Evolutionary conservation across 2,329 filamentous ascomycete species (phyloP), one percentile per base, ranked within the genome.

Genomic region (Sporothrix phasma): DNA sequence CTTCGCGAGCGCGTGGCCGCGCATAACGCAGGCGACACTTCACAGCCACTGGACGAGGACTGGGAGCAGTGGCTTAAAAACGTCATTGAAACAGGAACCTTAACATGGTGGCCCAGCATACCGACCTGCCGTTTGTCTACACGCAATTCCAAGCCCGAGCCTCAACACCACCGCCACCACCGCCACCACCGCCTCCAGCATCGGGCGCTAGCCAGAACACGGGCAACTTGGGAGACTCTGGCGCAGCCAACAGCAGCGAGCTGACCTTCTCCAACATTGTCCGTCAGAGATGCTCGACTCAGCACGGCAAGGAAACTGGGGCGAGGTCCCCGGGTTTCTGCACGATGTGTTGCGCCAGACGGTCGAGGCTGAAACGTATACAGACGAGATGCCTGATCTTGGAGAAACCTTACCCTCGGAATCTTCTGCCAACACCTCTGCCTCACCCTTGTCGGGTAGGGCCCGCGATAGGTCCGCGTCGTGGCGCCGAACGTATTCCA

Each of bases 41-140:
- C 80, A 17, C 79, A 81, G 54, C 80, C 84, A 29, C 79, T 89
- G 68, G 87, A 89, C 70, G 85, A 88, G 67, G 86, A 87, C 69
- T 89, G 85, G 86, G 87, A 90, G 73, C 85, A 88, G 72, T 90
- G 86, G 83, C 76, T 89, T 66, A 89, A 89, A 74, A 85, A 86
- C 69, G 85, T 83, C 49, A 82, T 87, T 58, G 87, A 89, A 70
- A 79, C 82, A 5, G 86, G 86, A 65, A 82, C 63, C 74, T 85
- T 43, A 76, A 78, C 59, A 71, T 81, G 41, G 76, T 81, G 29
- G 75, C 77, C 4, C 77, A 79, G 53, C 76, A 79, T 62, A 69
- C 74, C 73, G 69, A 71, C 73, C 71, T 74, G 69, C 72, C 69
- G 66, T 69, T 68, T 66, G 24, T 69, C 67, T 39, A 61, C 41